These are phyloP conservation scores for Avena atlantica DNA, from an alignment of 176 grass and related monocot species.

Conservation along the genomic window DNA sequence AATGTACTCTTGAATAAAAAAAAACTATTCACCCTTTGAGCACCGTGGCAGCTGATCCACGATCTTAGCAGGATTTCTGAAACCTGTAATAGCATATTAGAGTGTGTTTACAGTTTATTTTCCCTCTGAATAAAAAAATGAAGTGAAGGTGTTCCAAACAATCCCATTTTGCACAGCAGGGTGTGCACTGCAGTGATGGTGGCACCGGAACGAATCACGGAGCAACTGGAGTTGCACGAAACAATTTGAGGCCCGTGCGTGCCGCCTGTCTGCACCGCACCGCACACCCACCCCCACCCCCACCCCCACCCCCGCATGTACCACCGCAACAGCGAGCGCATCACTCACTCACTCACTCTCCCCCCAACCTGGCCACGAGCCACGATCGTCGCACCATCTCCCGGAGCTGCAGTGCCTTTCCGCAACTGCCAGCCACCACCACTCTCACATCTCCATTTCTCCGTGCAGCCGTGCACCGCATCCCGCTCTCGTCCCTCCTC, in stretches of 20 bases:
- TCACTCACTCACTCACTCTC: too few relatives aligned
- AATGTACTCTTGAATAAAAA: too few relatives aligned
- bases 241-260: neutral
- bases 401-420: constrained; percentile 30
- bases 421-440: constrained; percentile 43
- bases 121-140: neutral
- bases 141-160: neutral
- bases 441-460: neutral
- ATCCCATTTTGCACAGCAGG: neutral
- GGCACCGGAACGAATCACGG: neutral
- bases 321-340: neutral
- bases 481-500: neutral
- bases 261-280: neutral
- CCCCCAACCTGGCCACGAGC: neutral
- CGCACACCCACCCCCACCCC: constrained; percentile 1
- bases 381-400: neutral
- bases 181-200: neutral
- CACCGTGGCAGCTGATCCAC: too few relatives aligned
- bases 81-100: too few relatives aligned
- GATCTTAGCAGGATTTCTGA: too few relatives aligned
- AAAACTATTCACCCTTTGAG: too few relatives aligned
- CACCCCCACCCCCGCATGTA: constrained; percentile 16
- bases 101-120: too few relatives aligned
- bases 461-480: constrained; percentile 35
- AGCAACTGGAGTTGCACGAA: neutral